phyloP scores from a whole-genome alignment of 768 basidiomycete species.

The Mycena pura region DNA sequence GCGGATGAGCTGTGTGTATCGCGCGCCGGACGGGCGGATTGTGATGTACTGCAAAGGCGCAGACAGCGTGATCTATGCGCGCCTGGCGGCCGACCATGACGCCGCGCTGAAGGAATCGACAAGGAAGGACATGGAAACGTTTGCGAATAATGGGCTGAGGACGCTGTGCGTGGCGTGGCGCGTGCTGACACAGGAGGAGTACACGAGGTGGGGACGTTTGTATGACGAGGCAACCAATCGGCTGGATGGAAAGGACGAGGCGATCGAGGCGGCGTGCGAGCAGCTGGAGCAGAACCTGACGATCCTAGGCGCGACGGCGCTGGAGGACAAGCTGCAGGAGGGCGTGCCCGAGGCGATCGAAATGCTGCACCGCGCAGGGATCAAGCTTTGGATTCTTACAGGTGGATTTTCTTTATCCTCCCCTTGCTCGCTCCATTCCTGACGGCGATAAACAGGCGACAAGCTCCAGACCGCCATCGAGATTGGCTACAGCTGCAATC shows the following conservation, averaged over 20 bases:
- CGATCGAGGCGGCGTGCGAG: constrained; percentile 88
- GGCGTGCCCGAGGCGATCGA: constrained; percentile 98
- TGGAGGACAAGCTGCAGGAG: constrained; percentile 97
- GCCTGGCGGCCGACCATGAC: constrained; percentile 82
- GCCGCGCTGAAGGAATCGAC: constrained; percentile 77
- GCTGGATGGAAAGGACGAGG: constrained; percentile 84
- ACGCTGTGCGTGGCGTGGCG: constrained; percentile 91
- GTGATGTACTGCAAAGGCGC: constrained; percentile 97
- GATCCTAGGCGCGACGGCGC: constrained; percentile 93
- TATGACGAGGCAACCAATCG: constrained; percentile 87
- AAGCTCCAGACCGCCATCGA: constrained; percentile 99
- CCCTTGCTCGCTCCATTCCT: neutral
- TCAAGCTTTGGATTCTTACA: constrained; percentile 98
- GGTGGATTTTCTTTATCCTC: constrained; percentile 50
- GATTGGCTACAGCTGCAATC: constrained; percentile 95
- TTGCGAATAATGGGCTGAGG: constrained; percentile 91
- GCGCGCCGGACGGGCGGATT: constrained; percentile 82
- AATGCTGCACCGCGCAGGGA: constrained; percentile 87
- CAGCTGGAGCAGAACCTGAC: constrained; percentile 79
- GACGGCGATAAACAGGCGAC: constrained; percentile 63
- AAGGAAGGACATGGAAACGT: constrained; percentile 86
- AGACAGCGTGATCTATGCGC: constrained; percentile 91
- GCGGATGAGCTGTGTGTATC: constrained; percentile 92
- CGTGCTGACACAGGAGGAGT: constrained; percentile 83
- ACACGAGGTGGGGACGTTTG: constrained; percentile 74